phyloP scores from a whole-genome alignment of 169 alveolate species.

The Eimeria maxima region DNA sequence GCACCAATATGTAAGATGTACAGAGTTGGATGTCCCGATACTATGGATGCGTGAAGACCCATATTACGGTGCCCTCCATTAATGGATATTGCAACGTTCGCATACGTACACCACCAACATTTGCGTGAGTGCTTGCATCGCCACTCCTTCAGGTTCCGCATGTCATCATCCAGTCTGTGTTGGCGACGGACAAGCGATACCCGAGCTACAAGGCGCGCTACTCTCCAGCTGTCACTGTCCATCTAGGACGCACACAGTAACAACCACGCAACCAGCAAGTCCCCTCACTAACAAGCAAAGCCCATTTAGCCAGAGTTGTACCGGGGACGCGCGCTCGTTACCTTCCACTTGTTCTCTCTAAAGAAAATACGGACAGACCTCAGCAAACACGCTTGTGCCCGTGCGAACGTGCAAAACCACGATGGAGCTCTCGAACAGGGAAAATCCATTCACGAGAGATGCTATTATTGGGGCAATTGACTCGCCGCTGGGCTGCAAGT shows the following conservation, averaged over 20 bases:
- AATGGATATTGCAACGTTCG: not conserved
- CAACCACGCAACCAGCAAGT: not conserved
- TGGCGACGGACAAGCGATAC: conserved; percentile 87
- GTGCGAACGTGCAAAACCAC: conserved; percentile 88
- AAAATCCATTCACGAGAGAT: conserved; percentile 88
- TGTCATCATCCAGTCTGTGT: conserved; percentile 85
- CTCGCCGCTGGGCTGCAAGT: conserved; percentile 84
- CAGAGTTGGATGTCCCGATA: not conserved
- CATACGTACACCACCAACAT: conserved; percentile 87
- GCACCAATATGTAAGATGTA: not conserved
- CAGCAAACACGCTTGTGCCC: conserved; percentile 89
- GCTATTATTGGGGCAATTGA: conserved; percentile 88
- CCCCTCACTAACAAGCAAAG: not conserved
- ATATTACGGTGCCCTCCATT: not conserved
- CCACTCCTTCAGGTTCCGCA: conserved; percentile 87
- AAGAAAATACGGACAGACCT: conserved; percentile 58
- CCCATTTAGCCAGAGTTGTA: not conserved
- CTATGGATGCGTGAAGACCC: not conserved
- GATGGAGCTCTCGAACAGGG: conserved; percentile 87
- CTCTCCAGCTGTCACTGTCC: conserved; percentile 90
- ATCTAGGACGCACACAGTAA: conserved; percentile 58
- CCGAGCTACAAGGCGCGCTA: conserved; percentile 88
- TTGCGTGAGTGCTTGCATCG: conserved; percentile 88
- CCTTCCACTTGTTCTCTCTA: not conserved
- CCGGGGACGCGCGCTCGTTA: not conserved